Evolutionary conservation across 805 yeast genomes (phyloP).

Genomic region (Lipomyces yamanashiensis): DNA sequence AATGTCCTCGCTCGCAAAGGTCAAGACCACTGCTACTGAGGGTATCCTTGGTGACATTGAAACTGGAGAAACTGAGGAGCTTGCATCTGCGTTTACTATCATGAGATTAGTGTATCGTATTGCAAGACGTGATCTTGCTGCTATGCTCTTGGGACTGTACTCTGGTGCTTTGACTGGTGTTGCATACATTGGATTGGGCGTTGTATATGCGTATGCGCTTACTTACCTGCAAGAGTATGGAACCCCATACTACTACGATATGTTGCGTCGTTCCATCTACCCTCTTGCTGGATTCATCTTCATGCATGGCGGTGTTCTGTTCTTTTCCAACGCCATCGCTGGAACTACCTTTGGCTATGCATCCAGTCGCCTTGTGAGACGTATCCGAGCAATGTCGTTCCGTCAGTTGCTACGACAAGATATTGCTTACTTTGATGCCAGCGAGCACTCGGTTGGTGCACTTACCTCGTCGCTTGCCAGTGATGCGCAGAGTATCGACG

Average conservation of each 20-base stretch:
- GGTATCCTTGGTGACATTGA: neutral
- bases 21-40: constrained; percentile 20
- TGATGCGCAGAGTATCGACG: constrained; percentile 41
- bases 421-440: constrained; percentile 41
- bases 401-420: constrained; percentile 41
- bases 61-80: constrained; percentile 11
- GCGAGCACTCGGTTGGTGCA: constrained; percentile 40
- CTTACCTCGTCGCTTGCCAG: constrained; percentile 39
- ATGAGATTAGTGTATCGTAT: constrained; percentile 9
- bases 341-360: constrained; percentile 34
- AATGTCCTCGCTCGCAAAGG: constrained; percentile 8
- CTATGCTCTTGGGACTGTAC: constrained; percentile 16
- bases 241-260: constrained; percentile 20
- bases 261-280: constrained; percentile 21
- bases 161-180: constrained; percentile 32
- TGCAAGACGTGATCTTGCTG: constrained; percentile 17
- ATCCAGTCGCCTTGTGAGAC: constrained; percentile 36
- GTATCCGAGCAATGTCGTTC: constrained; percentile 39
- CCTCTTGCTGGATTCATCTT: constrained; percentile 31
- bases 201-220: constrained; percentile 27
- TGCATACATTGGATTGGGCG: constrained; percentile 23
- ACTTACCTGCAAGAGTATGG: constrained; percentile 23
- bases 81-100: constrained; percentile 19
- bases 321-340: constrained; percentile 22
- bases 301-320: constrained; percentile 25